These are phyloP conservation scores for Nicotiana tabacum DNA, from an alignment of 257 asterid species.

Conservation along the genomic window DNA sequence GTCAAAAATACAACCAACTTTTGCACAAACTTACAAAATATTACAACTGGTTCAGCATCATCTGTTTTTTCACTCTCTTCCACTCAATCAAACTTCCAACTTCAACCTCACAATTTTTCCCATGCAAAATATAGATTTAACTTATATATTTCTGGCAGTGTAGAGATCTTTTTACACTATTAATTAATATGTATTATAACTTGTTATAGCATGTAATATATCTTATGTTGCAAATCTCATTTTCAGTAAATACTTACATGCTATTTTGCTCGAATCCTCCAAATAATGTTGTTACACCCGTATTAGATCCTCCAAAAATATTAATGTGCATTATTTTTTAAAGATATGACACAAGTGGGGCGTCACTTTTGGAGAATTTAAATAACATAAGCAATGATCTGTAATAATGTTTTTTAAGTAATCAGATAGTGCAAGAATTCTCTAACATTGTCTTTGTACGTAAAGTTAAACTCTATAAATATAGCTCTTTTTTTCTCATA, in stretches of 20 bases:
- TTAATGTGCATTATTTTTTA: not conserved
- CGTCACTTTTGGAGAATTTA: accelerated
- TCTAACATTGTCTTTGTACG: not conserved
- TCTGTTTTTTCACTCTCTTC: constrained; percentile 20
- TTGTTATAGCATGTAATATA: not conserved
- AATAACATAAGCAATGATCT: not conserved
- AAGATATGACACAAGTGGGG: accelerated
- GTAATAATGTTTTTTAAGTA: not conserved
- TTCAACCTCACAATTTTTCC: constrained; percentile 47
- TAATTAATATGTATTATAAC: not conserved
- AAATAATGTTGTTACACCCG: not conserved
- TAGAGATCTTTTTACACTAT: not conserved
- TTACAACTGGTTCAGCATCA: constrained; percentile 21
- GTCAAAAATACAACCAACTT: not conserved
- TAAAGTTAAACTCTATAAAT: constrained; percentile 27
- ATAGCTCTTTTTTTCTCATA: constrained; percentile 13
- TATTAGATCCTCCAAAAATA: not conserved
- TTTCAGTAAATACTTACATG: not conserved
- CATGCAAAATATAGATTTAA: not conserved
- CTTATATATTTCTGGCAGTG: not conserved
- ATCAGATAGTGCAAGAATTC: not conserved
- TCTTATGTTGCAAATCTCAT: not conserved
- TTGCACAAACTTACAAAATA: constrained; percentile 26
- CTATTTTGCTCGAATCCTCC: not conserved
- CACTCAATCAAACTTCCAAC: constrained; percentile 34